Percentiles rank a stretch among this genome's conserved stretches.
phyloP scores from a whole-genome alignment of 345 rosid genomes.

The Populus deltoides region DNA sequence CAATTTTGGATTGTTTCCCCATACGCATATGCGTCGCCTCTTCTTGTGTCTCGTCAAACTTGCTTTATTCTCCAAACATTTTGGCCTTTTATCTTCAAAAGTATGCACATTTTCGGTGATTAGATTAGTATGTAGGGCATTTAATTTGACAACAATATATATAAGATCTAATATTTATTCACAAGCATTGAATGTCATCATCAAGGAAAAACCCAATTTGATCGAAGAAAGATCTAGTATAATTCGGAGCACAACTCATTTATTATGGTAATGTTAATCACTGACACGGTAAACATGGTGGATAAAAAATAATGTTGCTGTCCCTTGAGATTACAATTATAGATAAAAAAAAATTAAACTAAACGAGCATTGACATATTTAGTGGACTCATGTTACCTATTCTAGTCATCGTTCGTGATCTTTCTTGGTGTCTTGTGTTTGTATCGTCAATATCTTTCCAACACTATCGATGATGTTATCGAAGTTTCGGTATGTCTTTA shows the following conservation, averaged over 20 bases:
- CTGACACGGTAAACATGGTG: too few relatives aligned
- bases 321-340: too few relatives aligned
- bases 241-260: too few relatives aligned
- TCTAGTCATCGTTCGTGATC: accelerated
- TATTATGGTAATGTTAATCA: too few relatives aligned
- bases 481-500: accelerated
- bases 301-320: too few relatives aligned
- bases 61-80: conserved; percentile 16
- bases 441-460: accelerated
- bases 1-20: conserved; percentile 19
- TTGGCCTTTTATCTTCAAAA: conserved; percentile 19
- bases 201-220: background rate
- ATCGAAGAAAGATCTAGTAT: background rate
- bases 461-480: too few relatives aligned
- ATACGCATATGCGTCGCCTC: conserved; percentile 15
- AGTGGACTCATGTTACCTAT: accelerated
- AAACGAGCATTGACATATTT: too few relatives aligned
- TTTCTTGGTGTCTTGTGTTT: too few relatives aligned
- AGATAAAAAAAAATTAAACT: too few relatives aligned
- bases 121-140: conserved; percentile 19
- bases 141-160: conserved; percentile 5
- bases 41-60: conserved; percentile 40
- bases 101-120: conserved; percentile 20
- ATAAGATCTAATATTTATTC: background rate
- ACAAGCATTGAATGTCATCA: too few relatives aligned